Conservation (phyloP, 2,329 filamentous ascomycete genomes). For the Fusarium tricinctum region DNA sequence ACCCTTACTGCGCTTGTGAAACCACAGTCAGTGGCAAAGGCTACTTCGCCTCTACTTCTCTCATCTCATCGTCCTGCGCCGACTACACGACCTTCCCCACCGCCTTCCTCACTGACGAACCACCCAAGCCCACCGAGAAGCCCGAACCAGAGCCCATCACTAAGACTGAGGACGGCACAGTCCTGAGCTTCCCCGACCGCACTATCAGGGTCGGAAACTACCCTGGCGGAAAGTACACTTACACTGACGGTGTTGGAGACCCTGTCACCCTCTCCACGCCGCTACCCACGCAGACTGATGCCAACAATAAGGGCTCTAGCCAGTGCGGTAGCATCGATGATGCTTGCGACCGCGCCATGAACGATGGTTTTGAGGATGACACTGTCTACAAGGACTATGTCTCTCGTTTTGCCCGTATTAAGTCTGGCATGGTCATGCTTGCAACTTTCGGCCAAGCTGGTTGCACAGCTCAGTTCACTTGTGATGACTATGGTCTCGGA, state of each 20-base stretch:
- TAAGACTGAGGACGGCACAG: slow-evolving; percentile 17
- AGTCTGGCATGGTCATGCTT: slow-evolving; percentile 15
- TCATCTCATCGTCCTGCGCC: slow-evolving; percentile 13
- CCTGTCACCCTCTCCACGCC: slow-evolving; percentile 2
- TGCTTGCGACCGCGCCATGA: slow-evolving; percentile 31
- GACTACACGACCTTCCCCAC: slow-evolving; percentile 30
- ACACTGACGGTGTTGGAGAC: slow-evolving; percentile 18
- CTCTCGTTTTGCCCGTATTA: slow-evolving; percentile 19
- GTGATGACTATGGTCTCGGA: slow-evolving; percentile 34
- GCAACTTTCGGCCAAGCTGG: slow-evolving; percentile 31
- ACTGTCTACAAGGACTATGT: slow-evolving; percentile 26
- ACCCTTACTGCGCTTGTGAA: slow-evolving; percentile 11
- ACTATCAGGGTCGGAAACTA: slow-evolving; percentile 9
- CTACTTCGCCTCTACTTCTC: slow-evolving; percentile 1
- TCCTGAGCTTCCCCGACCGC: slow-evolving; percentile 24
- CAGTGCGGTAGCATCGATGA: slow-evolving; percentile 35
- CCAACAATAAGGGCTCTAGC: slow-evolving; percentile 36
- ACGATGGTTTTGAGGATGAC: slow-evolving; percentile 22
- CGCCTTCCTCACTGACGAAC: background rate
- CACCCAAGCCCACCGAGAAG: background rate
- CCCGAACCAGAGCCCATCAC: slow-evolving; percentile 3
- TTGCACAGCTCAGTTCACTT: slow-evolving; percentile 27
- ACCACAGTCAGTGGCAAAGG: slow-evolving; percentile 13
- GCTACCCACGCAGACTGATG: slow-evolving; percentile 18
- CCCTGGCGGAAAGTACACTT: slow-evolving; percentile 15